Percentiles rank a stretch among this genome's conserved stretches.
Evolutionary conservation across 2,329 filamentous ascomycete species (phyloP).

Genomic region (Trichoderma simmonsii): DNA sequence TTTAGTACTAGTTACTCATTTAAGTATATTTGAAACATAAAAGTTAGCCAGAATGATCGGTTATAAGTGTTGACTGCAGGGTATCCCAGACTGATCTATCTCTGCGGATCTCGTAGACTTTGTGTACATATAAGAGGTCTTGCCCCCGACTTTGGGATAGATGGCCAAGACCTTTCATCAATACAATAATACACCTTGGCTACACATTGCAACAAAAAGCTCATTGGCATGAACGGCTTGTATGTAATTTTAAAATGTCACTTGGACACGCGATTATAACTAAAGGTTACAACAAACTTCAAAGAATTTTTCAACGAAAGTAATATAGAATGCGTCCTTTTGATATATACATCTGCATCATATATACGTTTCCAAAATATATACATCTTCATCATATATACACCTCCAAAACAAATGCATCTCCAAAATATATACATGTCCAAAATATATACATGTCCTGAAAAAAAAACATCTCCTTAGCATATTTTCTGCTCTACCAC

Average conservation of each 20-base stretch:
- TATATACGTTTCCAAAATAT: neutral
- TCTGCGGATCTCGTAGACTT: neutral
- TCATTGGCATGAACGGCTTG: too few relatives aligned
- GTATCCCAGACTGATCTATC: rapidly evolving
- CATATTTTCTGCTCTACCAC: neutral
- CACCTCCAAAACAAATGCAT: neutral
- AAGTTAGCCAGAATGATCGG: neutral
- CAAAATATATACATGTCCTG: neutral
- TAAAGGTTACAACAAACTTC: too few relatives aligned
- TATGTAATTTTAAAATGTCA: too few relatives aligned
- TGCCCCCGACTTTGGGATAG: neutral
- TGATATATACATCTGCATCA: neutral
- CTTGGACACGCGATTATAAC: too few relatives aligned
- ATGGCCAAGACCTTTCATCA: neutral
- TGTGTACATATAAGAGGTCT: neutral
- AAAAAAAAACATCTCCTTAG: neutral
- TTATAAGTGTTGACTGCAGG: neutral
- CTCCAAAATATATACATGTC: neutral
- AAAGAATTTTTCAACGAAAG: too few relatives aligned
- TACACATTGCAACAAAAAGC: too few relatives aligned
- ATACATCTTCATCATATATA: neutral
- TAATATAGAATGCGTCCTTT: neutral
- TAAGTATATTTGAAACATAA: neutral
- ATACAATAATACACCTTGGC: too few relatives aligned
- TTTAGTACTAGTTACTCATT: neutral